These are phyloP conservation scores for Gelatoporia subvermispora DNA, from an alignment of 768 basidiomycete species.

Conservation along the genomic window DNA sequence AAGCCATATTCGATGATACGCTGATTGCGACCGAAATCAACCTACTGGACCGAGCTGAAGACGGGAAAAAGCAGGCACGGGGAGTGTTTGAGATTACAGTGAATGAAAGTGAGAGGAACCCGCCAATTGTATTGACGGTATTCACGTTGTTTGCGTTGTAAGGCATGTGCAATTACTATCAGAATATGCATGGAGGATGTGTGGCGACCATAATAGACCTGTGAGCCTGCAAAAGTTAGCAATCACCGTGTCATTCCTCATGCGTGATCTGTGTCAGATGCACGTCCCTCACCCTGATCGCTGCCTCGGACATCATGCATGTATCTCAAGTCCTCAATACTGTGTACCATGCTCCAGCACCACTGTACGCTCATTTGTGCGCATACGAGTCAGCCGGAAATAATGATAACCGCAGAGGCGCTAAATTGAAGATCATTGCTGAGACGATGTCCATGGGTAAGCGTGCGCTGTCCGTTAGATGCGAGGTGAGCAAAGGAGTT, in stretches of 20 bases:
- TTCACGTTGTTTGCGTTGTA: not conserved
- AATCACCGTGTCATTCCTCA: not conserved
- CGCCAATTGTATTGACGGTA: too few relatives aligned
- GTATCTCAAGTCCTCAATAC: constrained; percentile 17
- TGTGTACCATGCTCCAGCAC: constrained; percentile 9
- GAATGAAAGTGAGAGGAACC: constrained; percentile 3
- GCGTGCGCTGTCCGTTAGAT: constrained; percentile 11
- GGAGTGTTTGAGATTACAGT: constrained; percentile 9
- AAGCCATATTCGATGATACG: too few relatives aligned
- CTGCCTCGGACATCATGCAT: constrained; percentile 1
- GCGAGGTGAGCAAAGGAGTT: constrained; percentile 6
- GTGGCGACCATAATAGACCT: constrained; percentile 14
- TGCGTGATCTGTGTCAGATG: constrained; percentile 4
- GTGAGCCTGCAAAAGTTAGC: constrained; percentile 1
- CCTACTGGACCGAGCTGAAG: constrained; percentile 8
- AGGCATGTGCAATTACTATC: constrained; percentile 14
- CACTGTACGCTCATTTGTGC: too few relatives aligned
- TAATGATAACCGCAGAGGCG: constrained; percentile 4
- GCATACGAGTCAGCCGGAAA: not conserved
- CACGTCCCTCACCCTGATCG: constrained; percentile 7
- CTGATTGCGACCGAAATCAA: constrained; percentile 5
- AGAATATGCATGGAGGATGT: constrained; percentile 16
- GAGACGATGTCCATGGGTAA: constrained; percentile 9
- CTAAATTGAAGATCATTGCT: constrained; percentile 11
- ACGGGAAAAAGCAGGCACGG: constrained; percentile 11